Evolutionary conservation across 176 grass and related monocot species (phyloP).

Genomic region (Carex pumila): DNA sequence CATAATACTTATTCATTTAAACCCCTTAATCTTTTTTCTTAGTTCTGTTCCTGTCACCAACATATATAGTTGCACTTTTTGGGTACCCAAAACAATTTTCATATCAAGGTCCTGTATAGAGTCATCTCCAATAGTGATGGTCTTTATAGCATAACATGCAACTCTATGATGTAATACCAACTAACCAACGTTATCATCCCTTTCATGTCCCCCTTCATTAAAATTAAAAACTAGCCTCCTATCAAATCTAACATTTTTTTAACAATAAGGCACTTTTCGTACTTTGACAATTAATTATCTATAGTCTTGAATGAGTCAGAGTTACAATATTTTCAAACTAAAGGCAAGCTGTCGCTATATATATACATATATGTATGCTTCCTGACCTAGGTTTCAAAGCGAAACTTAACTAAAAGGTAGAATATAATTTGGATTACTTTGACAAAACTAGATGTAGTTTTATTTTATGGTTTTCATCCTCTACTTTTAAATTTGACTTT

Average conservation of each 20-base stretch:
- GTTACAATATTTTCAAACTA: not conserved
- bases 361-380: not conserved
- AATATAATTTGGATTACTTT: not conserved
- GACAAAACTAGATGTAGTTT: not conserved
- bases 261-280: not conserved
- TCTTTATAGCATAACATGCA: conserved; percentile 17
- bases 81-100: conserved; percentile 9
- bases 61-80: not conserved
- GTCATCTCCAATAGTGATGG: conserved; percentile 19
- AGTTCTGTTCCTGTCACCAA: not conserved
- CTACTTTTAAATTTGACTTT: not conserved
- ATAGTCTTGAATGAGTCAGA: not conserved
- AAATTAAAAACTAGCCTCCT: not conserved
- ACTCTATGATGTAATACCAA: not conserved
- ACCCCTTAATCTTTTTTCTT: too few relatives aligned
- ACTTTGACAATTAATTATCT: not conserved
- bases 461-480: not conserved
- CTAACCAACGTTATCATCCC: not conserved
- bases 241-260: conserved; percentile 7
- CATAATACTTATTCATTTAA: too few relatives aligned
- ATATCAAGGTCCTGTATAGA: not conserved
- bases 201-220: not conserved
- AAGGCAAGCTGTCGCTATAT: not conserved
- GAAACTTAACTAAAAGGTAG: not conserved
- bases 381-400: not conserved